Evolutionary conservation across 176 grass and related monocot genomes (phyloP), one percentile per base, ranked within the genome.

Genomic region (Poa annua): DNA sequence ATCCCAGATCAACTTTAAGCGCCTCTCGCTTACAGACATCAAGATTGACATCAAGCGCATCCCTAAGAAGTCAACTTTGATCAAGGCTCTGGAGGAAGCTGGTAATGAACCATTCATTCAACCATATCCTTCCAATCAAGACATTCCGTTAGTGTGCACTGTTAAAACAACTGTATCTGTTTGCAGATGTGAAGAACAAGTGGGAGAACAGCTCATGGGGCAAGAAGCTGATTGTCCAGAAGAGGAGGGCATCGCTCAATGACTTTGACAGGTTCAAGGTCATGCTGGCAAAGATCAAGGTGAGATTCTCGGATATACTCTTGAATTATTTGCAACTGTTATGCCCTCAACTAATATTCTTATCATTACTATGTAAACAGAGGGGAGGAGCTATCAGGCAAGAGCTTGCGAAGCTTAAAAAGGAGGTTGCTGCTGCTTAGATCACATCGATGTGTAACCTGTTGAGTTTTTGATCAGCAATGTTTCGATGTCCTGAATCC

Each of bases 201-300:
- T 99, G 97, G 97, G 97, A 99, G 76, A 96, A 90, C 12, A 99
- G 97, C 81, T 96, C 93, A 4, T 99, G 97, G 97, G 97, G 97
- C 65, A 99, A 87, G 85, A 99, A 99, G 81, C 65, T 99, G 33
- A 92, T 99, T 79, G 97, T 99, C 25, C 97, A 99, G 93, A 89
- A 94, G 83, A 99, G 81, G 89, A 96, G 97, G 87, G 93, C 97
- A 52, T 66, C 97, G 0, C 93, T 99, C n/a, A 96, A 94, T 76
- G 97, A 99, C 69, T 94, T 99, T 41, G 91, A 99, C 77, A 91
- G 93, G 89, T 99, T 96, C 89, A 99, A 99, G 87, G 91, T 99
- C 65, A 96, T 99, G 97, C 77, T 99, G 70, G 97, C 91, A 1
- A 96, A 78, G 89, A 96, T 99, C 75, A 99, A 96, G 97, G 97